These are phyloP conservation scores for Selaginella moellendorffii DNA, from an alignment of 75 land plant genomes.

Conservation along the genomic window DNA sequence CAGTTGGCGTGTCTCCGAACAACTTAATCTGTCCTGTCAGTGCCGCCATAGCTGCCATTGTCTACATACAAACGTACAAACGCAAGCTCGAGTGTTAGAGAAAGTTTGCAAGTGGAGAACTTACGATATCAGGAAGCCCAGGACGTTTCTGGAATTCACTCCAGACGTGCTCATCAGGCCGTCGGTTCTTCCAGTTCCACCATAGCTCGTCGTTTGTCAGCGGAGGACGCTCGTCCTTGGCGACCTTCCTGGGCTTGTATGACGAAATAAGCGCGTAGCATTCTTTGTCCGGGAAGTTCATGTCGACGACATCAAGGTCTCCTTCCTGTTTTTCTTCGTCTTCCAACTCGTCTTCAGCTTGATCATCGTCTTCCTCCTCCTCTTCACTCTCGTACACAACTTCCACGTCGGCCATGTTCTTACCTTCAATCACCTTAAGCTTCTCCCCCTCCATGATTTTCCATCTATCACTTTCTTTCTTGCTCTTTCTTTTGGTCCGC, in stretches of 20 bases:
- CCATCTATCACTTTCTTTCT: background rate
- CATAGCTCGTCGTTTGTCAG: conserved; percentile 65
- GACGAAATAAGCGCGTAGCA: conserved; percentile 26
- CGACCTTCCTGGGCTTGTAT: conserved; percentile 15
- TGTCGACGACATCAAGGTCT: conserved; percentile 34
- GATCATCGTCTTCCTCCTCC: conserved; percentile 32
- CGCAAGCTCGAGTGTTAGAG: background rate
- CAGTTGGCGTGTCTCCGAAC: conserved; percentile 68
- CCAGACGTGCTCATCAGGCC: conserved; percentile 54
- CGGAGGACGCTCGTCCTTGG: conserved; percentile 23
- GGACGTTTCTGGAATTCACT: conserved; percentile 69
- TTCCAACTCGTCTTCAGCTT: conserved; percentile 33
- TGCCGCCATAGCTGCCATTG: conserved; percentile 84
- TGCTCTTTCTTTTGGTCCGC: no score
- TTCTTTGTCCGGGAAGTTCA: conserved; percentile 10
- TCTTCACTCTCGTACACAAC: conserved; percentile 21
- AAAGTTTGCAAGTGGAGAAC: background rate
- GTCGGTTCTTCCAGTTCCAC: conserved; percentile 85
- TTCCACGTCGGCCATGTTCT: background rate
- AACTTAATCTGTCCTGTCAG: conserved; percentile 80
- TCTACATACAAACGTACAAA: conserved; percentile 28
- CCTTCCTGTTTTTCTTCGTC: conserved; percentile 28
- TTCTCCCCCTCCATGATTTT: background rate
- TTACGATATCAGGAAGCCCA: conserved; percentile 63
- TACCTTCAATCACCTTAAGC: background rate